Percentiles rank a stretch among this genome's conserved stretches.
These are phyloP conservation scores for Lolium multiflorum DNA, from an alignment of 176 grass and related monocot genomes.

Conservation along the genomic window DNA sequence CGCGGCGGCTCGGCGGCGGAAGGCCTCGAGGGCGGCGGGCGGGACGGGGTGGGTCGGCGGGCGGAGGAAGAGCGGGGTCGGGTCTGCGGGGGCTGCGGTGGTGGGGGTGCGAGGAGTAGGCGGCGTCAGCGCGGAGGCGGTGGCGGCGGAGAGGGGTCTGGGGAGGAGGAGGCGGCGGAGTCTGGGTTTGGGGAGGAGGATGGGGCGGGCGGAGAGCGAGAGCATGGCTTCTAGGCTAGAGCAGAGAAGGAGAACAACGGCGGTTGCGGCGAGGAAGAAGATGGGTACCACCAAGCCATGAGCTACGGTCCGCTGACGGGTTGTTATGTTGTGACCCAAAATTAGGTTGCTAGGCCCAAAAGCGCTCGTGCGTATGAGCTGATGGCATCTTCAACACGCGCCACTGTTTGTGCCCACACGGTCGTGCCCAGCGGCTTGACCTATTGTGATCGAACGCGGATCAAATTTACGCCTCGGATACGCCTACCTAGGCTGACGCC, in stretches of 20 bases:
- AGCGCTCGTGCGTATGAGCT: too few species aligned
- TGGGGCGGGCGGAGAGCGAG: slow-evolving; percentile 7
- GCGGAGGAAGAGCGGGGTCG: slow-evolving; percentile 82
- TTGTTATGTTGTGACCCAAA: too few species aligned
- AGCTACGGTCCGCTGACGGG: neutral
- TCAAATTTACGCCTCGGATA: too few species aligned
- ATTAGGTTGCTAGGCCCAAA: too few species aligned
- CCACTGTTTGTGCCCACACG: too few species aligned
- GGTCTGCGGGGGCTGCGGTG: neutral
- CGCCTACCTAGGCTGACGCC: too few species aligned
- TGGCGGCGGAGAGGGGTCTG: neutral
- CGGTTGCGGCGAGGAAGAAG: neutral
- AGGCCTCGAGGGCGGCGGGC: slow-evolving; percentile 49
- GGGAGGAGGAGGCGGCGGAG: neutral
- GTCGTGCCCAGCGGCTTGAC: too few species aligned
- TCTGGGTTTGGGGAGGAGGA: neutral
- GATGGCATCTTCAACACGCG: too few species aligned
- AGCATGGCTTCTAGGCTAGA: neutral
- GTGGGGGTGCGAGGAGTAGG: slow-evolving; percentile 9
- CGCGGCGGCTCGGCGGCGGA: slow-evolving; percentile 59
- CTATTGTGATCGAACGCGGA: too few species aligned
- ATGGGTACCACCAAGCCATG: too few species aligned
- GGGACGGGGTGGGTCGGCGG: slow-evolving; percentile 46
- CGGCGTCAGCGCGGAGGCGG: slow-evolving; percentile 25
- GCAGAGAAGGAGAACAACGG: neutral